Conservation (phyloP, 2,329 filamentous ascomycete genomes). For the Aspergillus sp. region DNA sequence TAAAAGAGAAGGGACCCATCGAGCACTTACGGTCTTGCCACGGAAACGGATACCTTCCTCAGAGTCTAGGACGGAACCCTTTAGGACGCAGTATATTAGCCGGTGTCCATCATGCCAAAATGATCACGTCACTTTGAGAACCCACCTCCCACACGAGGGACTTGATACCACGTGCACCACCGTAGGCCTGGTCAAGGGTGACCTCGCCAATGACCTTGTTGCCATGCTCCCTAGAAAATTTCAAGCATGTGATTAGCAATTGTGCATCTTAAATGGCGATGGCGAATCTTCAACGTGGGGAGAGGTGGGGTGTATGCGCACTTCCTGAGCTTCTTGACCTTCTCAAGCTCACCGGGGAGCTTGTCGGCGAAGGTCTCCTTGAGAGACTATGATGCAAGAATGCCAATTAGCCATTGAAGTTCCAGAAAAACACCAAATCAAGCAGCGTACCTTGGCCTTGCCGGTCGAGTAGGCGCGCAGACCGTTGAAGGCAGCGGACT, state of each 20-base stretch:
- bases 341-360: constrained; percentile 92
- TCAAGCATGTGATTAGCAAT: constrained; percentile 14
- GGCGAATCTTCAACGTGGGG: background rate
- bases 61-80: constrained; percentile 89
- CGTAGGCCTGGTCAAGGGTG: constrained; percentile 98
- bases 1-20: background rate
- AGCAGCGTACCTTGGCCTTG: constrained; percentile 70
- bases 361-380: constrained; percentile 98
- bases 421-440: constrained; percentile 5
- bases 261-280: background rate
- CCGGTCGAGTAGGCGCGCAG: constrained; percentile 80
- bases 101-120: background rate
- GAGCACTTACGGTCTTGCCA: constrained; percentile 68
- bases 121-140: background rate
- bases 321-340: constrained; percentile 98
- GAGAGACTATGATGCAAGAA: constrained; percentile 59
- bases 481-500: constrained; percentile 69
- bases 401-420: constrained; percentile 16
- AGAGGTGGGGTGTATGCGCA: constrained; percentile 43
- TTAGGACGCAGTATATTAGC: constrained; percentile 8
- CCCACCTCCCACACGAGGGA: constrained; percentile 87
- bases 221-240: constrained; percentile 69
- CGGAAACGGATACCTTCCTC: constrained; percentile 99
- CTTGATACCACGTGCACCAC: constrained; percentile 98
- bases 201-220: constrained; percentile 95